Conservation (phyloP, 768 basidiomycete genomes). For the Chalciporus sphaerocephalus region DNA sequence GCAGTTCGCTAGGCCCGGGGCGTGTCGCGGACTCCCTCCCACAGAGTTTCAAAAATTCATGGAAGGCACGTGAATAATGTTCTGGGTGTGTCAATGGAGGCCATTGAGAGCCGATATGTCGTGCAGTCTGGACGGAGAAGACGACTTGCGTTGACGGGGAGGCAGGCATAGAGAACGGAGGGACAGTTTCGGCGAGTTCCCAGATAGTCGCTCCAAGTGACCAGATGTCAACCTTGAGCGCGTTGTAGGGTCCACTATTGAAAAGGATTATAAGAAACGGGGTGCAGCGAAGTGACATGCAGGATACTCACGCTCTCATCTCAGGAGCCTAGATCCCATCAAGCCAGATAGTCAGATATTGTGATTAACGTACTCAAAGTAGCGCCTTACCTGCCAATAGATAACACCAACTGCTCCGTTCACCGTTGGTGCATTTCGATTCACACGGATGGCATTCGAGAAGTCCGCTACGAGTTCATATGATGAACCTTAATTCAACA, state of each 20-base stretch:
- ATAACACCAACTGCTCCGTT: constrained; percentile 64
- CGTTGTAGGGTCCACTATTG: constrained; percentile 63
- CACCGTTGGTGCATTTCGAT: constrained; percentile 45
- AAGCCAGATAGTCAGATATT: background rate
- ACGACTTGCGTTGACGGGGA: constrained; percentile 16
- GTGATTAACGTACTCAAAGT: background rate
- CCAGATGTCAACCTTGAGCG: constrained; percentile 75
- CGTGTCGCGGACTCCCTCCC: constrained; percentile 55
- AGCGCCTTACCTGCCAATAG: constrained; percentile 66
- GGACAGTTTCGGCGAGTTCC: constrained; percentile 74
- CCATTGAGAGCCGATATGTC: constrained; percentile 54
- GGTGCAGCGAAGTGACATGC: background rate
- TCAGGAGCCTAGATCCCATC: constrained; percentile 56
- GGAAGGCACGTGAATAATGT: constrained; percentile 62
- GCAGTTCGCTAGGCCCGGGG: constrained; percentile 52
- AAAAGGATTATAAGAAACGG: constrained; percentile 8
- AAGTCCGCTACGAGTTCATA: constrained; percentile 58
- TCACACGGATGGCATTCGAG: constrained; percentile 64
- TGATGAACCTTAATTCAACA: constrained; percentile 1
- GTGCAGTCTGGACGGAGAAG: constrained; percentile 39
- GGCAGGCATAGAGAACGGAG: constrained; percentile 57
- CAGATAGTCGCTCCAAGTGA: constrained; percentile 80
- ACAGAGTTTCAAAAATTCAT: constrained; percentile 66
- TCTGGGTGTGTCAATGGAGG: constrained; percentile 57
- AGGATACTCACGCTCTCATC: constrained; percentile 54